phyloP scores from a whole-genome alignment of 257 asterid species.

The Fraxinus anomala region DNA sequence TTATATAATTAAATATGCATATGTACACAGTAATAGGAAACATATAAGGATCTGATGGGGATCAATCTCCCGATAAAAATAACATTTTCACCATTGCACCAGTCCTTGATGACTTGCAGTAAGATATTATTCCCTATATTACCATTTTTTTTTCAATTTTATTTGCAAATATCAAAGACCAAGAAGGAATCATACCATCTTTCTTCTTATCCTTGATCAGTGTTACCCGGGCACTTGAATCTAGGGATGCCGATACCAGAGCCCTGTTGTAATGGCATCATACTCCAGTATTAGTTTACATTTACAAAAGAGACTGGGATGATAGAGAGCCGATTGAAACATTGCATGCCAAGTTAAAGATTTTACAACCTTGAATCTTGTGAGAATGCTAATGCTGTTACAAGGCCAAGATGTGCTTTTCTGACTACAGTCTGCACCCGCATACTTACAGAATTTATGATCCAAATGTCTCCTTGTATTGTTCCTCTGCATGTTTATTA shows the following conservation, averaged over 20 bases:
- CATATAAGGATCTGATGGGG: background rate
- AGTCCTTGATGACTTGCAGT: background rate
- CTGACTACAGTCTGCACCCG: constrained; percentile 53
- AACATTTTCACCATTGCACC: background rate
- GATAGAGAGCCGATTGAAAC: constrained; percentile 16
- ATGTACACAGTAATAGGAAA: background rate
- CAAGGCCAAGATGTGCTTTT: constrained; percentile 92
- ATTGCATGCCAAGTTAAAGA: constrained; percentile 8
- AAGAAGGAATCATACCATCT: constrained; percentile 20
- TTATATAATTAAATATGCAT: background rate
- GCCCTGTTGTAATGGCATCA: constrained; percentile 49
- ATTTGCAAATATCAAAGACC: constrained; percentile 7
- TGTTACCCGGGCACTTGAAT: constrained; percentile 72
- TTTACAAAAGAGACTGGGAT: background rate
- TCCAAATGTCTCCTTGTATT: constrained; percentile 64
- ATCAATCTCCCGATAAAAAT: background rate
- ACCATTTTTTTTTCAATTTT: background rate
- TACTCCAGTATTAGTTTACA: constrained; percentile 15
- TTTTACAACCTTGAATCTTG: constrained; percentile 70
- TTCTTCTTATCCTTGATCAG: constrained; percentile 21
- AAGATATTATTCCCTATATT: background rate
- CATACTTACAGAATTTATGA: constrained; percentile 54
- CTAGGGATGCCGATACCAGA: constrained; percentile 79
- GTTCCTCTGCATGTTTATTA: constrained; percentile 74
- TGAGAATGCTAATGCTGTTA: constrained; percentile 78